These are phyloP conservation scores for Candida stauntonica DNA, from an alignment of 805 yeast species.

Conservation along the genomic window DNA sequence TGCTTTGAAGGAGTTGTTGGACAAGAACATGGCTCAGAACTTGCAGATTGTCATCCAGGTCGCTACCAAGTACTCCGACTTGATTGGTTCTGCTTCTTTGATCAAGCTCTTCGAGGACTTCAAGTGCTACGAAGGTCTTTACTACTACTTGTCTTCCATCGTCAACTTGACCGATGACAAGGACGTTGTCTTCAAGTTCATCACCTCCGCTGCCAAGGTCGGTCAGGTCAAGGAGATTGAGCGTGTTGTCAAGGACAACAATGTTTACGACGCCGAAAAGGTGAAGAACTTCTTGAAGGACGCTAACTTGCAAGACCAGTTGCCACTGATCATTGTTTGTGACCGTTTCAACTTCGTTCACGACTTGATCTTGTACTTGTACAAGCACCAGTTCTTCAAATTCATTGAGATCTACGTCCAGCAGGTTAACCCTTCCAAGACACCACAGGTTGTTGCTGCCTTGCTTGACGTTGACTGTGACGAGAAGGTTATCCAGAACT, in stretches of 20 bases:
- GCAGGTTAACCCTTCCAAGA: slow-evolving; percentile 91
- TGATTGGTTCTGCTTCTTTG: slow-evolving; percentile 80
- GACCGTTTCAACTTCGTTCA: slow-evolving; percentile 89
- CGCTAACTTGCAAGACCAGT: slow-evolving; percentile 87
- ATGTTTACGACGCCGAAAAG: slow-evolving; percentile 92
- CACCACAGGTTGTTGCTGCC: slow-evolving; percentile 96
- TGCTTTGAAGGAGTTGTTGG: slow-evolving; percentile 82
- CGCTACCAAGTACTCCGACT: slow-evolving; percentile 92
- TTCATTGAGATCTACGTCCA: slow-evolving; percentile 97
- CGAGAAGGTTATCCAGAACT: slow-evolving; percentile 74
- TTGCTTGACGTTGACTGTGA: slow-evolving; percentile 96
- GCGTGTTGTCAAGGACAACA: slow-evolving; percentile 91
- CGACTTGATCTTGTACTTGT: slow-evolving; percentile 87
- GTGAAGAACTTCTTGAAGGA: slow-evolving; percentile 97
- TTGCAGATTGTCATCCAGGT: slow-evolving; percentile 93
- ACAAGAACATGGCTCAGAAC: slow-evolving; percentile 75
- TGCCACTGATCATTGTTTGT: slow-evolving; percentile 94
- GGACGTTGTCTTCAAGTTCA: slow-evolving; percentile 93
- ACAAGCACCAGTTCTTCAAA: slow-evolving; percentile 93
- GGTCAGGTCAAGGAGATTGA: slow-evolving; percentile 93
- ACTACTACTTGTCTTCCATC: slow-evolving; percentile 87
- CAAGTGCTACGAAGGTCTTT: slow-evolving; percentile 88
- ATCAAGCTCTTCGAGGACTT: slow-evolving; percentile 91
- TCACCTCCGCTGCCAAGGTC: slow-evolving; percentile 87
- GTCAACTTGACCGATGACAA: slow-evolving; percentile 93